Evolutionary conservation across 352 stramenopile genomes (phyloP), one percentile per base, ranked within the genome.

Genomic region (Globisporangium canariense): DNA sequence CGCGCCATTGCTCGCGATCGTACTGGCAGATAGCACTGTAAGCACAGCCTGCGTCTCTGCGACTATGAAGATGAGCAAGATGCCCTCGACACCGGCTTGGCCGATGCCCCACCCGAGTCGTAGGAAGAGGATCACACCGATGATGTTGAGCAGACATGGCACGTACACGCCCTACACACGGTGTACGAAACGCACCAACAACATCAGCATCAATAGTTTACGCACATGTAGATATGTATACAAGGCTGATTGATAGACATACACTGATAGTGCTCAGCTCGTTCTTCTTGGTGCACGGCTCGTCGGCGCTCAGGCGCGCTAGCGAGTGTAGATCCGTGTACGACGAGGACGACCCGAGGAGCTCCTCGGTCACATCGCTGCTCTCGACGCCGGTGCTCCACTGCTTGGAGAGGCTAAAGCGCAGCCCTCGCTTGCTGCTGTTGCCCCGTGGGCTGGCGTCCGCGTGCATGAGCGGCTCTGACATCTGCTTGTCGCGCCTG

Each of bases 131-230:
- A 97, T 94, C 30, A 97, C 88, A 41, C 90, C 88, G 43, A 97
- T 90, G 73, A 97, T 97, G 67, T 95, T 96, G 64, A 96, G 78
- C 25, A 97, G 76, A 65, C 86, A 97, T 38, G 90, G 90, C 65
- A 97, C 74, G 46, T 92, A 96, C 6, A 96, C 89, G 8, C 89
- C 89, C 76, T 83, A 34, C 46, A 41, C 30, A 45, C 30, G 30
- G 16, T 16, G 38, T 32, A 40, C 45, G 32, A 40, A 13, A 60
- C 7, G 18, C 20, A 41, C 1, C 2, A 36, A 28, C 14, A 18
- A 2, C 3, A n/a, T 30, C 5, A 25, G 13, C 28, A 51, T 10
- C 8, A 34, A 36, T 50, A 58, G 22, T 20, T n/a, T 6, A 56
- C 2, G 4, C 14, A 20, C 2, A 20, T 32, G 40, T 2, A 22